Conservation (phyloP, 805 yeast genomes). For the Candida taoyuanica region DNA sequence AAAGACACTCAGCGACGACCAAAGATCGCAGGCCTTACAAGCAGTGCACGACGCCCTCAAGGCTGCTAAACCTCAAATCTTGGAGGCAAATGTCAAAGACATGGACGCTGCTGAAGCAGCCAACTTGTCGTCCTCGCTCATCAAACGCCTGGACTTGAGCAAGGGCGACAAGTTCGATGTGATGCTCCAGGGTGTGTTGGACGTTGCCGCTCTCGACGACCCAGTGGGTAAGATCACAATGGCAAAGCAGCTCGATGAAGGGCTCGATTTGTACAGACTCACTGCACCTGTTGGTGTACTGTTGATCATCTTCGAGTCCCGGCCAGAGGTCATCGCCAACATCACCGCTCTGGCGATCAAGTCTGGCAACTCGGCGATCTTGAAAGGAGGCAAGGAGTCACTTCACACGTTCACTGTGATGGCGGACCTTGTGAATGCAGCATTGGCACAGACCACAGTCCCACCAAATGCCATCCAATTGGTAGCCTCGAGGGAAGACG, state of each 20-base stretch:
- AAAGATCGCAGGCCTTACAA: conserved; percentile 68
- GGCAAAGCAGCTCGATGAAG: conserved; percentile 84
- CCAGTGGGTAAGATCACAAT: conserved; percentile 89
- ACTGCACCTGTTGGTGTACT: conserved; percentile 95
- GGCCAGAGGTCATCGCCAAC: conserved; percentile 98
- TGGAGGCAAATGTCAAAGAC: conserved; percentile 72
- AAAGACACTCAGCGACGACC: conserved; percentile 69
- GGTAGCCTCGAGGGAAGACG: conserved; percentile 86
- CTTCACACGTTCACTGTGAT: conserved; percentile 77
- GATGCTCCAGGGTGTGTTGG: conserved; percentile 92
- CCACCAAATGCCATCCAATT: conserved; percentile 83
- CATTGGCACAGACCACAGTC: conserved; percentile 58
- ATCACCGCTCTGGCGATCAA: conserved; percentile 93
- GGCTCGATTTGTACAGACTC: conserved; percentile 74
- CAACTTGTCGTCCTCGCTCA: conserved; percentile 61
- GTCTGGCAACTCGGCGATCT: conserved; percentile 93
- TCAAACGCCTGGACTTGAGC: conserved; percentile 80
- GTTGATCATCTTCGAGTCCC: conserved; percentile 86
- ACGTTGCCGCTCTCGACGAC: conserved; percentile 84
- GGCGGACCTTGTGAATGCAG: conserved; percentile 62
- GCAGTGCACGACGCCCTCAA: conserved; percentile 68
- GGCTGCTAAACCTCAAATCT: conserved; percentile 53
- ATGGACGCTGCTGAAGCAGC: conserved; percentile 62
- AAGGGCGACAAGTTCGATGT: conserved; percentile 82
- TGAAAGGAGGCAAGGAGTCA: conserved; percentile 97